phyloP scores from a whole-genome alignment of 257 asterid species.

The Solanum microdontum region DNA sequence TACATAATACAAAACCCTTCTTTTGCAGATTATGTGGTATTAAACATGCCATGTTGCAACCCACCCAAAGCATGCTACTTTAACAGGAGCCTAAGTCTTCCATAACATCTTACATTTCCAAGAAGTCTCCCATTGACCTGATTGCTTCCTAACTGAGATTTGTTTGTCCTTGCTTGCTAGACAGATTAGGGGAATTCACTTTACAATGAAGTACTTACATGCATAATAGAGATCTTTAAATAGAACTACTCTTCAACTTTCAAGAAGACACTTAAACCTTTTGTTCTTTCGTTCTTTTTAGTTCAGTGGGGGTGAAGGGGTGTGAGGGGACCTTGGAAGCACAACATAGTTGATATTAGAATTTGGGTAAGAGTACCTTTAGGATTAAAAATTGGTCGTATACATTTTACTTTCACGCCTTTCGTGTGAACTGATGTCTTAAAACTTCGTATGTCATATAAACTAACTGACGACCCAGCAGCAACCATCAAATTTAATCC shows the following conservation, averaged over 20 bases:
- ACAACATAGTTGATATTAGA: conserved; percentile 1
- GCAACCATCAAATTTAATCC: conserved; percentile 60
- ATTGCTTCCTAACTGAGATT: not conserved
- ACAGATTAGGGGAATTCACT: not conserved
- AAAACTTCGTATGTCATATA: conserved; percentile 61
- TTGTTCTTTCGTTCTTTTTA: not conserved
- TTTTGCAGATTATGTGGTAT: not conserved
- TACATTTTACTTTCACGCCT: conserved; percentile 50
- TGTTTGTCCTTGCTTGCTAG: not conserved
- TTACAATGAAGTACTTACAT: not conserved
- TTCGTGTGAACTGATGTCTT: conserved; percentile 21
- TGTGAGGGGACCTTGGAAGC: not conserved
- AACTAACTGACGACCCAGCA: conserved; percentile 43
- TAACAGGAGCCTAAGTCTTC: not conserved
- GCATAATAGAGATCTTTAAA: not conserved
- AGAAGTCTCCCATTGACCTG: not conserved
- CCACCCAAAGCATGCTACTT: not conserved
- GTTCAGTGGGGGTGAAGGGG: not conserved
- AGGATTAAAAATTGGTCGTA: conserved; percentile 49
- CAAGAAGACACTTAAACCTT: not conserved
- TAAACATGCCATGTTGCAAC: not conserved
- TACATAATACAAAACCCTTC: not conserved
- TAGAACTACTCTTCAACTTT: not conserved
- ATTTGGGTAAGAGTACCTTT: conserved; percentile 45
- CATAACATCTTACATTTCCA: not conserved